These are phyloP conservation scores for Fusarium torreyae DNA, from an alignment of 2,329 filamentous ascomycete species.

Conservation along the genomic window DNA sequence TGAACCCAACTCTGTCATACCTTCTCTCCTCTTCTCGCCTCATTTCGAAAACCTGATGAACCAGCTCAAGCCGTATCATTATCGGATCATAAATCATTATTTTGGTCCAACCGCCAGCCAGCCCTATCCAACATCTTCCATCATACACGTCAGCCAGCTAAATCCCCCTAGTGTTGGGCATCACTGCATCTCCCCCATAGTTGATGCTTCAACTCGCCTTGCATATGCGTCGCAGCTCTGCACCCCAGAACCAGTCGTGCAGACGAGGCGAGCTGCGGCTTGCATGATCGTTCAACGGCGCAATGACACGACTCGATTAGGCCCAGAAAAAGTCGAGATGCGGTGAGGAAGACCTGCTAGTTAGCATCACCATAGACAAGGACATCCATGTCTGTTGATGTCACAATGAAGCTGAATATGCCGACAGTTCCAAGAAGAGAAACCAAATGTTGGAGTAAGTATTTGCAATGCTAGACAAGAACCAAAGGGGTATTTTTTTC, in stretches of 20 bases:
- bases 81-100: conserved; percentile 17
- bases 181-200: conserved; percentile 43
- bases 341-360: conserved; percentile 22
- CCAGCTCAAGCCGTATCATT: background rate
- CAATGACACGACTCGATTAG: conserved; percentile 16
- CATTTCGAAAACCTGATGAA: conserved; percentile 14
- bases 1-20: conserved; percentile 7
- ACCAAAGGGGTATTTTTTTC: conserved; percentile 45
- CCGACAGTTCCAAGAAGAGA: conserved; percentile 25
- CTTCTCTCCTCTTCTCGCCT: conserved; percentile 9
- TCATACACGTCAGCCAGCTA: conserved; percentile 36
- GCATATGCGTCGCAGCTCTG: conserved; percentile 29
- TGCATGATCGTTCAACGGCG: conserved; percentile 14
- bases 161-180: conserved; percentile 44
- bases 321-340: conserved; percentile 17
- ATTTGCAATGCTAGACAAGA: conserved; percentile 36
- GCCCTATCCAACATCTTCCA: conserved; percentile 5
- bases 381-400: conserved; percentile 17
- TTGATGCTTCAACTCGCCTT: conserved; percentile 23
- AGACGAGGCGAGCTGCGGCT: conserved; percentile 23
- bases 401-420: conserved; percentile 17
- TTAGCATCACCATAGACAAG: conserved; percentile 14
- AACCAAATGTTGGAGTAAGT: conserved; percentile 34
- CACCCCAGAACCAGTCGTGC: conserved; percentile 42
- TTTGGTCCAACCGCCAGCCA: conserved; percentile 1